phyloP scores from a whole-genome alignment of 495 filamentous ascomycete genomes.

The Hypoxylon trugodes region DNA sequence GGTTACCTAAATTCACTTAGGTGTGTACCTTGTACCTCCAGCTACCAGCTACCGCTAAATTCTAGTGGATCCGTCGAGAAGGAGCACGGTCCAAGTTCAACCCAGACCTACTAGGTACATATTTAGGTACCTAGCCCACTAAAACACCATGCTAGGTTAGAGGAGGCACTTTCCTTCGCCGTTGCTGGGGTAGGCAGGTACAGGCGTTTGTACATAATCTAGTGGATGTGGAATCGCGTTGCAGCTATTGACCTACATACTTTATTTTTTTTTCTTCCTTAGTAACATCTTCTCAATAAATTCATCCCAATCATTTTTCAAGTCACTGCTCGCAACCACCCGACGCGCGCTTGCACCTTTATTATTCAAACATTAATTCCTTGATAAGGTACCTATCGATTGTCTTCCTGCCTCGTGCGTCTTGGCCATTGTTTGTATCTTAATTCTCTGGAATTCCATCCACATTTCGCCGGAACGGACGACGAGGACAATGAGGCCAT shows the following conservation, averaged over 20 bases:
- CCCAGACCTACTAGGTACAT: constrained; percentile 3
- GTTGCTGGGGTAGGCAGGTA: constrained; percentile 27
- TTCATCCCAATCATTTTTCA: constrained; percentile 27
- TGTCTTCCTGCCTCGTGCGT: constrained; percentile 16
- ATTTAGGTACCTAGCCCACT: not conserved
- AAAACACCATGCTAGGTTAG: no score
- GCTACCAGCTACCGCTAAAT: no score
- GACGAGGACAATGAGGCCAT: constrained; percentile 56
- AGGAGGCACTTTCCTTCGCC: no score
- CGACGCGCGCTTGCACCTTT: constrained; percentile 1
- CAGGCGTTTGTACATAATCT: not conserved
- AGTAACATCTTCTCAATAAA: not conserved
- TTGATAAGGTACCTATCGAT: constrained; percentile 3
- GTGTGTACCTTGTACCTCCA: not conserved
- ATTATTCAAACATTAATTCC: not conserved
- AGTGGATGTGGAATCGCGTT: constrained; percentile 31
- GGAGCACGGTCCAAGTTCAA: no score
- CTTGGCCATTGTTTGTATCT: constrained; percentile 1
- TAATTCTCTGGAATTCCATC: constrained; percentile 2
- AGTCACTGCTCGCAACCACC: constrained; percentile 16
- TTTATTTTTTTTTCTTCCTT: not conserved
- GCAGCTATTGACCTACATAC: constrained; percentile 9
- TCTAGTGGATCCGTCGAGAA: no score
- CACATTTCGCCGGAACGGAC: not conserved
- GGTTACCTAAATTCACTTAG: no score